A percentile compares a stretch with the other conserved stretches of the same genome.
Evolutionary conservation across 352 stramenopile genomes (phyloP).

Genomic region (Globisporangium cystogenes): DNA sequence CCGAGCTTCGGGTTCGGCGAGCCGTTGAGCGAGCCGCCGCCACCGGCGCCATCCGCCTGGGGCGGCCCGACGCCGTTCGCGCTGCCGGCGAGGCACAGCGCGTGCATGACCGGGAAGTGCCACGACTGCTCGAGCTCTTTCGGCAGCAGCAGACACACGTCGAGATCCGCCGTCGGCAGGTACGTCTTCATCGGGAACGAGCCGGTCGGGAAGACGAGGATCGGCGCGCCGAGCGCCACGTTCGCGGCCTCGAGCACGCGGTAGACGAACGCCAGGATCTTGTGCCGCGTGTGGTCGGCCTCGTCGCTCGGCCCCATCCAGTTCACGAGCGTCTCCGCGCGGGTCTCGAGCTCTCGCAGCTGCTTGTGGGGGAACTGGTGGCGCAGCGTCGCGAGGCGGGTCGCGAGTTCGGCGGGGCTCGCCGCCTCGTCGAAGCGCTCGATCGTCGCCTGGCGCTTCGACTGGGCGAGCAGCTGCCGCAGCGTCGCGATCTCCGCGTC

Average conservation of each 20-base stretch:
- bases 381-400: conserved; percentile 15
- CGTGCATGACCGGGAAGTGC: conserved; percentile 83
- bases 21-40: conserved; percentile 8
- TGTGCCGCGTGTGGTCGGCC: conserved; percentile 55
- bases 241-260: conserved; percentile 46
- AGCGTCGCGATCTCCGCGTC: conserved; percentile 57
- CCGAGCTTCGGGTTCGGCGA: conserved; percentile 15
- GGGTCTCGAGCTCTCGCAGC: conserved; percentile 16
- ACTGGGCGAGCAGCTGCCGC: conserved; percentile 28
- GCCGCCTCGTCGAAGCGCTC: conserved; percentile 10
- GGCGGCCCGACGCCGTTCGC: neutral
- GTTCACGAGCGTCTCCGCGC: conserved; percentile 43
- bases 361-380: conserved; percentile 32
- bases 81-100: conserved; percentile 63
- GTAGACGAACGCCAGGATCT: conserved; percentile 65
- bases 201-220: conserved; percentile 68
- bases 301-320: conserved; percentile 61
- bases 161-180: conserved; percentile 80
- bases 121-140: conserved; percentile 79
- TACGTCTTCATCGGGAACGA: conserved; percentile 91
- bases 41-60: conserved; percentile 9
- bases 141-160: conserved; percentile 78
- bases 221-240: conserved; percentile 32
- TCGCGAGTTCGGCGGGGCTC: neutral
- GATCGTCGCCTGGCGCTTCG: conserved; percentile 7